These are phyloP conservation scores for Phytophthora brassicae DNA, from an alignment of 352 stramenopile genomes.

Conservation along the genomic window DNA sequence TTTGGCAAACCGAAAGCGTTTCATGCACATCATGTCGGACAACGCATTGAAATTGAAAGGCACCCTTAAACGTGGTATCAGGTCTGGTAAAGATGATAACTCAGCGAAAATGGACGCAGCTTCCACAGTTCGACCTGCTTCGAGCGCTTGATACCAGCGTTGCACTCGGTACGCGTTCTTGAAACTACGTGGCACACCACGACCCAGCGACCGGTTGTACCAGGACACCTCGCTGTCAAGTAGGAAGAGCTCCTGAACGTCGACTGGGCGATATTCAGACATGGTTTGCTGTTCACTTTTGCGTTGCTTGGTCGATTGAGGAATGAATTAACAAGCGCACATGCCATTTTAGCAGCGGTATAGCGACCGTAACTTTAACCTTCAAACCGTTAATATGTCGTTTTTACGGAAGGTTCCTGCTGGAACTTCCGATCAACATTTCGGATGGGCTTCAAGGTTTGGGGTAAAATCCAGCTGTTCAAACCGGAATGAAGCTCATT, in stretches of 20 bases:
- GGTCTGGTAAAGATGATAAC: neutral
- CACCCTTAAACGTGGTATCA: neutral
- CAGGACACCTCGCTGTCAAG: neutral
- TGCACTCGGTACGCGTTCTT: neutral
- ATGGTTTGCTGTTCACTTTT: too few species aligned
- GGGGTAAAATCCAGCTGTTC: too few species aligned
- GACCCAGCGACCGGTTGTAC: neutral
- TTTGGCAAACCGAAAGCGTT: conserved; percentile 4
- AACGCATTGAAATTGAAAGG: conserved; percentile 4
- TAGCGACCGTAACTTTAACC: too few species aligned
- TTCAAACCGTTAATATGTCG: neutral
- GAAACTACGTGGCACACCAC: neutral
- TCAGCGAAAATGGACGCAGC: neutral
- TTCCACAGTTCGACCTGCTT: neutral
- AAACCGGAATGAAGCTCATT: neutral
- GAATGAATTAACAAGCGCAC: too few species aligned
- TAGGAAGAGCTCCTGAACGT: too few species aligned
- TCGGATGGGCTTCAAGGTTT: too few species aligned
- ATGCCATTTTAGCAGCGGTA: neutral
- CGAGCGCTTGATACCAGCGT: neutral
- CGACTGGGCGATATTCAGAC: too few species aligned
- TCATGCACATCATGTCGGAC: neutral
- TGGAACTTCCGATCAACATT: neutral
- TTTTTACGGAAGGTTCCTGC: neutral
- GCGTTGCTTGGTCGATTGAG: too few species aligned